Base-by-base conservation (phyloP, 2,329 filamentous ascomycete species). In the Aspergillus phoenicis region DNA sequence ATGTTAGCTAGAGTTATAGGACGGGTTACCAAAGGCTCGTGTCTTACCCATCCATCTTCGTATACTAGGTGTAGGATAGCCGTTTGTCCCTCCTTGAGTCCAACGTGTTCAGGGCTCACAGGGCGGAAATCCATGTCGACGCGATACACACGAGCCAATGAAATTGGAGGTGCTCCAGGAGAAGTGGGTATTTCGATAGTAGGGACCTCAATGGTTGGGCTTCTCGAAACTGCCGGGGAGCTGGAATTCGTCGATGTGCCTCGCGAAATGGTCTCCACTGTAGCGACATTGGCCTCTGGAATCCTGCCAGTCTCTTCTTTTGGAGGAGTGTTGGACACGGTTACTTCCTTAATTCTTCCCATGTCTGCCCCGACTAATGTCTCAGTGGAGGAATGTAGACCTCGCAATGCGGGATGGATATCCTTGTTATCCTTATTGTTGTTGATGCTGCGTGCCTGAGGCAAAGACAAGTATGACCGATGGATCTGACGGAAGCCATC, bases 31-130 rank as follows among this genome's bases (percentile, higher is more conserved):
- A 2, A 15, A 8, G n/a, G 24, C 4, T 17, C 24, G 8, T 2
- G 39, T 22, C 53, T 47, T 47, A 56, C 53, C 53, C 53, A 56
- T 47, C 53, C 53, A n/a, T 56, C 53, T 17, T 56, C 53, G n/a
- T 56, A 56, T 3, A 56, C 39, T 24, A 56, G 53, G 43, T 56
- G 53, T 17, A 56, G 28, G 11, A 56, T 45, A 28, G 53, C 53
- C 6, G 8, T 56, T 47, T 56, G 53, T 2, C 53, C 53, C 17
- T 56, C 53, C 30, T 56, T 56, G 8, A 56, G 53, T 7, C 45
- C 53, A 22, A 56, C 22, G 24, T 56, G 53, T 26, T 56, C 53
- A 7, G 53, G 53, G 26, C 53, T 56, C 8, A 56, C 53, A 13
- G 53, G 38, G 6, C 43, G 41, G 53, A 56, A 56, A 11, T 45